These are phyloP conservation scores for Metarhizium brunneum DNA, from an alignment of 2,329 filamentous ascomycete species.

Conservation along the genomic window DNA sequence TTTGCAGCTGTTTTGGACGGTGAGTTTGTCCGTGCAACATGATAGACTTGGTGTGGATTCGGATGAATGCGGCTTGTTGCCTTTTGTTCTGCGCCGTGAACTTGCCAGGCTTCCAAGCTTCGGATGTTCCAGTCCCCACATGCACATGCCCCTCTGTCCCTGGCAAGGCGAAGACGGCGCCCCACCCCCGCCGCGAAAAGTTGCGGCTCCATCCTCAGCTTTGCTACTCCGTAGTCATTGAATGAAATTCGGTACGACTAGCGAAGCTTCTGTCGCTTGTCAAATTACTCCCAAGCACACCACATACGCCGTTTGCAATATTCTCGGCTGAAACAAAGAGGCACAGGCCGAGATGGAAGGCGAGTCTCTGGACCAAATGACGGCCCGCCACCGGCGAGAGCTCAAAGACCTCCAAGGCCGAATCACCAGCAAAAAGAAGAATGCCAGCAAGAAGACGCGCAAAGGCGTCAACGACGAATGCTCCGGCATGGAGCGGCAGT, in stretches of 20 bases:
- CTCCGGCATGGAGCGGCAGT: constrained; percentile 55
- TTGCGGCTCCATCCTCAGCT: neutral
- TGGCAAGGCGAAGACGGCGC: no score
- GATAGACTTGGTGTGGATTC: no score
- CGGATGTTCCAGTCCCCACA: neutral
- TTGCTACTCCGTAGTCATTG: no score
- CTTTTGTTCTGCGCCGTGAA: no score
- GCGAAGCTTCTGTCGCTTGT: neutral
- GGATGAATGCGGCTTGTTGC: no score
- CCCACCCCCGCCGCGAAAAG: neutral
- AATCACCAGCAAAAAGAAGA: constrained; percentile 93
- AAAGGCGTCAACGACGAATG: constrained; percentile 72
- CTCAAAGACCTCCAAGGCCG: constrained; percentile 75
- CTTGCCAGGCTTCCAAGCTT: no score
- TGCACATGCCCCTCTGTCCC: neutral
- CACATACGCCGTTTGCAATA: neutral
- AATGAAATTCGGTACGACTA: no score
- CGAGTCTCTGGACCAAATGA: constrained; percentile 64
- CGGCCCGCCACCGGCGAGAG: constrained; percentile 78
- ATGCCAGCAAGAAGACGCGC: constrained; percentile 78
- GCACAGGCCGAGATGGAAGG: constrained; percentile 10
- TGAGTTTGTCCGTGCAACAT: no score
- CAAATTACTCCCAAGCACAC: neutral
- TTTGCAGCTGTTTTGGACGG: no score
- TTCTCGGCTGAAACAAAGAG: neutral